Base-by-base conservation (phyloP, 257 asterid genomes). In the Cynanchum wilfordii region DNA sequence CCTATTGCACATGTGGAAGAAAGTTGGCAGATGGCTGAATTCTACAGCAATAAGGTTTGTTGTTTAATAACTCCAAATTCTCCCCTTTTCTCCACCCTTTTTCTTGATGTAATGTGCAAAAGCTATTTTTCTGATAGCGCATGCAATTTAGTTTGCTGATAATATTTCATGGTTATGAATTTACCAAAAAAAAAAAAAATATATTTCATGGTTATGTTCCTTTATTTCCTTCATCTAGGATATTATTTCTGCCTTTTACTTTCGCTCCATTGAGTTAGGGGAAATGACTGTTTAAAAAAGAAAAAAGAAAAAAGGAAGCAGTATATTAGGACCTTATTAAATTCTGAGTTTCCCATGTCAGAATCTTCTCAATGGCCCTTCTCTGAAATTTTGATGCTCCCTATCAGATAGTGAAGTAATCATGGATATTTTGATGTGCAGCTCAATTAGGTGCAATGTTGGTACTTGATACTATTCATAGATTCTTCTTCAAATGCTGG, bases 21-120 rank as follows among this genome's bases (percentile, higher is more conserved):
- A 81, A 90, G 94, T 82, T 95, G 99, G 99, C 98, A 92, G 80
- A 92, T 88, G 96, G 99, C 99, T 56, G 99, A 95, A 82, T 95
- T 95, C 77, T 95, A 89, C 60, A 83, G 85, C 79, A 95, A 95
- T 80, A 95, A 95, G 98, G 99, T 92, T 72, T 49, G 60, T 33
- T 70, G 67, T 66, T 67, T 24, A 16, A 12, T 42, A 57, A 12
- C 12, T 22, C 0, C 52, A 30, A 58, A 22, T 54, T 52, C 36
- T 54, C 19, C 25, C 12, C 42, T 44, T 50, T n/a, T 29, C 5
- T 38, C 54, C 56, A 0, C 2, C 30, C 42, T 20, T 68, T 7
- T n/a, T 33, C 9, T 40, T 7, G 8, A 57, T 59, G 74, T 50
- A 63, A 13, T 51, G 17, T 30, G 52, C 5, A 29, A 24, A 64